phyloP scores from a whole-genome alignment of 805 yeast genomes.

The Zygosaccharomyces siamensis region DNA sequence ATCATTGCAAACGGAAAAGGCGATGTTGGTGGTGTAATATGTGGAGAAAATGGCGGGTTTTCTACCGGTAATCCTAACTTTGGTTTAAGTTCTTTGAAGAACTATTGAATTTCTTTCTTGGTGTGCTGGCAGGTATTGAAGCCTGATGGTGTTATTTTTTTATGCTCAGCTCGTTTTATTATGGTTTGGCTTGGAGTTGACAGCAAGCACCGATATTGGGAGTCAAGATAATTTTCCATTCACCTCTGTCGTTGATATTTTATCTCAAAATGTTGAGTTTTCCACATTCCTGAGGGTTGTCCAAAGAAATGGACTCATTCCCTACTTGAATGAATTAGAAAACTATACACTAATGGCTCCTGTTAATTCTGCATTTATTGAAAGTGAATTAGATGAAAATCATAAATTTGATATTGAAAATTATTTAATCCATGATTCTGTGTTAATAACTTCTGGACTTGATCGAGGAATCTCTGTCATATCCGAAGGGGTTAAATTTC shows the following conservation, averaged over 20 bases:
- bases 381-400: conserved; percentile 8
- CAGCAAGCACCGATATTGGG: not conserved
- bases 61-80: too few relatives aligned
- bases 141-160: not conserved
- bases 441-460: conserved; percentile 31
- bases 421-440: conserved; percentile 34
- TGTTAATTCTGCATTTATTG: conserved; percentile 65
- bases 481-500: conserved; percentile 17
- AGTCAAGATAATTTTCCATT: conserved; percentile 23
- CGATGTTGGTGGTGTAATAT: too few relatives aligned
- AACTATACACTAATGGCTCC: conserved; percentile 80
- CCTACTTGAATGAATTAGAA: conserved; percentile 50
- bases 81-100: too few relatives aligned
- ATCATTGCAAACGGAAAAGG: too few relatives aligned
- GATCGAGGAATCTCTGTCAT: conserved; percentile 18
- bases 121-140: not conserved
- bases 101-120: not conserved
- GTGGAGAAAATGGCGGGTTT: too few relatives aligned
- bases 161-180: not conserved
- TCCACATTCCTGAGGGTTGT: conserved; percentile 56
- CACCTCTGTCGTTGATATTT: conserved; percentile 57
- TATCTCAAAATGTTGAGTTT: conserved; percentile 65
- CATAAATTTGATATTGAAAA: conserved; percentile 22
- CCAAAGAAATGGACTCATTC: conserved; percentile 60
- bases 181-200: not conserved